Percentiles rank a stretch among this genome's conserved stretches.
Conservation (phyloP, 2,329 filamentous ascomycete species). For the Penicillium fuscoglaucum region DNA sequence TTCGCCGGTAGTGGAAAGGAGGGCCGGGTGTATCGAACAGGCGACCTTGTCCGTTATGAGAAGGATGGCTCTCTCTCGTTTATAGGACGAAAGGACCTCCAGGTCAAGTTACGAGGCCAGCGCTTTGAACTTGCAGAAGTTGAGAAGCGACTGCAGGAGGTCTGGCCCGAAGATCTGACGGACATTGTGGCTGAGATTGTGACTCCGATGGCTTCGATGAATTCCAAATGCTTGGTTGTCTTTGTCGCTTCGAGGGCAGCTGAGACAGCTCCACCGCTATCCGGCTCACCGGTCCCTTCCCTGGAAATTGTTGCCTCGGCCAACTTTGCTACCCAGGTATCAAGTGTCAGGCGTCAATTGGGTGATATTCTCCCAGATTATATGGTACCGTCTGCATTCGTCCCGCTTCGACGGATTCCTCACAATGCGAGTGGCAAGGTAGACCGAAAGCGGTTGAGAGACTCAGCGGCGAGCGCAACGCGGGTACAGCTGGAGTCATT, state of each 20-base stretch:
- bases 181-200: not conserved
- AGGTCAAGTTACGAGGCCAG: slow-evolving; percentile 25
- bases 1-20: not conserved
- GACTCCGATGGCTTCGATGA: not conserved
- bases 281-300: not conserved
- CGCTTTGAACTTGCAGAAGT: slow-evolving; percentile 19
- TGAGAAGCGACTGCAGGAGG: slow-evolving; percentile 8
- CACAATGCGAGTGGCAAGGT: slow-evolving; percentile 10
- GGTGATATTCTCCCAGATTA: slow-evolving; percentile 9
- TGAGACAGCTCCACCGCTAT: not conserved
- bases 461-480: not conserved
- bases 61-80: slow-evolving; percentile 18
- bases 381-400: slow-evolving; percentile 11
- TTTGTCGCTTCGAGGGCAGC: slow-evolving; percentile 4
- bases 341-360: not conserved
- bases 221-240: slow-evolving; percentile 5
- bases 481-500: slow-evolving; percentile 4
- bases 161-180: not conserved
- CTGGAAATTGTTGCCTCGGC: not conserved
- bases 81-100: slow-evolving; percentile 22
- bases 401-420: slow-evolving; percentile 8
- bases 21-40: slow-evolving; percentile 34
- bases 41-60: slow-evolving; percentile 33
- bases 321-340: not conserved
- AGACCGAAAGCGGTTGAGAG: slow-evolving; percentile 8